Conservation (phyloP, 2,329 filamentous ascomycete genomes). For the Colletotrichum euphorbiae region DNA sequence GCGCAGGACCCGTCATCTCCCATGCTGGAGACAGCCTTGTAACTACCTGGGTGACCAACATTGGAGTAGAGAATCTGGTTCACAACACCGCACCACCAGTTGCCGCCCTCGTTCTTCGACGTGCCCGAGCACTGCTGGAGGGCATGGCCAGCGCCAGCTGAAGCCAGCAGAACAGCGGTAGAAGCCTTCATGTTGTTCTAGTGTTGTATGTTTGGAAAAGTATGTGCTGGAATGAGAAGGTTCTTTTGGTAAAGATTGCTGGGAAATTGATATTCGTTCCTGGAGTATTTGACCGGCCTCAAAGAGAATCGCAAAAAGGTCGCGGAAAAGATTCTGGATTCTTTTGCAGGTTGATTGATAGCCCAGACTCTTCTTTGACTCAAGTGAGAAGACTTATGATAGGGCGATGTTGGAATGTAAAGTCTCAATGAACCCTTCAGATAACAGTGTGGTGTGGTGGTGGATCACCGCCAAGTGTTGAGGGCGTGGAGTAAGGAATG, state of each 20-base stretch:
- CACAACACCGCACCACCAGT: conserved; percentile 75
- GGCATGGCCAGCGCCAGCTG: conserved; percentile 47
- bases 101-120: conserved; percentile 59
- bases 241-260: conserved; percentile 15
- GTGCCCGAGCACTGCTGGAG: conserved; percentile 52
- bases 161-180: conserved; percentile 45
- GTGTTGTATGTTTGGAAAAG: conserved; percentile 8
- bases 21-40: conserved; percentile 74
- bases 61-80: conserved; percentile 72
- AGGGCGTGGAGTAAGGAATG: conserved; percentile 36
- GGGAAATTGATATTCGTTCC: conserved; percentile 14
- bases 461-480: conserved; percentile 29
- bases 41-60: conserved; percentile 69
- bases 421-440: conserved; percentile 32
- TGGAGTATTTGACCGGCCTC: conserved; percentile 28
- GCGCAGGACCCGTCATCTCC: conserved; percentile 65
- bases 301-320: conserved; percentile 12
- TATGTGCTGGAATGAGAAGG: conserved; percentile 20
- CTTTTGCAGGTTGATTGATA: conserved; percentile 2
- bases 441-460: conserved; percentile 27
- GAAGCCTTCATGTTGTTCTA: conserved; percentile 48
- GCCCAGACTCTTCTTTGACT: conserved; percentile 36
- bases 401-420: conserved; percentile 13
- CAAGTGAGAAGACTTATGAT: conserved; percentile 20
- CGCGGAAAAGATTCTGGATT: conserved; percentile 26